Evolutionary conservation across 306 rosid genomes (phyloP).

Genomic region (Dryas octopetala): DNA sequence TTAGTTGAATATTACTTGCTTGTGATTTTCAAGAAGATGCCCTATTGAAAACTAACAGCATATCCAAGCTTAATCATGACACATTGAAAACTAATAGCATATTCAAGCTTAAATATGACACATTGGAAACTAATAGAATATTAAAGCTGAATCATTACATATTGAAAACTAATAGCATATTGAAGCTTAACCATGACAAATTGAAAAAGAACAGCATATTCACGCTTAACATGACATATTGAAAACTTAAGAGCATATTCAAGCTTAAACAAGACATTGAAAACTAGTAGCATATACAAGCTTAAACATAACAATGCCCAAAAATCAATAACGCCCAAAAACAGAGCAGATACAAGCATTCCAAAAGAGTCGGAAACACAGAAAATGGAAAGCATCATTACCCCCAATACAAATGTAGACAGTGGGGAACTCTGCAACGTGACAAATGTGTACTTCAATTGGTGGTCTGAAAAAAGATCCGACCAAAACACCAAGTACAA

Average conservation of each 20-base stretch:
- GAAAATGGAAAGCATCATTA: slow-evolving; percentile 33
- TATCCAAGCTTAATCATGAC: no score
- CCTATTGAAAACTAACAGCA: neutral
- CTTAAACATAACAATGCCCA: neutral
- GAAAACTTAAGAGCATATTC: neutral
- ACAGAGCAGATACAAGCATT: neutral
- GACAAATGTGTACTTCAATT: slow-evolving; percentile 34
- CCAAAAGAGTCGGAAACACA: neutral
- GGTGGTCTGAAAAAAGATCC: slow-evolving; percentile 62
- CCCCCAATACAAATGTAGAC: slow-evolving; percentile 79
- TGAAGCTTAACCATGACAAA: no score
- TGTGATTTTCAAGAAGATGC: neutral
- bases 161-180: neutral
- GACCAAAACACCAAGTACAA: slow-evolving; percentile 82
- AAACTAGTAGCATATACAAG: neutral
- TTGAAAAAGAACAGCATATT: neutral
- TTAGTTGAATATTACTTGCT: neutral
- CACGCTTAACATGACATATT: no score
- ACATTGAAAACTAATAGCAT: neutral
- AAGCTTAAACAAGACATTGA: neutral
- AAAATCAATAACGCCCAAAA: neutral
- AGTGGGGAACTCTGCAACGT: slow-evolving; percentile 54
- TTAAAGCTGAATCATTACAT: no score
- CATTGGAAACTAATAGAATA: no score
- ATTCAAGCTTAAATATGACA: no score